Base-by-base conservation (phyloP, 768 basidiomycete species). In the Amylocystis lapponica region DNA sequence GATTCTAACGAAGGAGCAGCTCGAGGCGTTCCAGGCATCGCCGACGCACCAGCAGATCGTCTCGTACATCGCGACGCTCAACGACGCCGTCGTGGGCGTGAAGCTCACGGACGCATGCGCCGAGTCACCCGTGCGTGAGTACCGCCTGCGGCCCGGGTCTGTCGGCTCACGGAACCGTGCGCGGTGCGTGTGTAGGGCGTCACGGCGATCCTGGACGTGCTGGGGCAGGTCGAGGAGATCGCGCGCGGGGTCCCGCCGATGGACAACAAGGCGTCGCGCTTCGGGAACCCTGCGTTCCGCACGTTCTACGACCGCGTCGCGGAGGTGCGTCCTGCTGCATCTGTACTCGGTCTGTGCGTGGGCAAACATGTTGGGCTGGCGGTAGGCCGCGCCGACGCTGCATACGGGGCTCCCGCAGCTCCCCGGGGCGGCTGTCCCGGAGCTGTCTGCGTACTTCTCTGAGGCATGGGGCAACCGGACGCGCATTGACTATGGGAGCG, bases 401-500 rank as follows among this genome's bases (percentile, higher is more conserved):
- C 92, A 93, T 51, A 63, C 62, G 19, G 55, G 57, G 0, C 63
- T 92, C 8, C 76, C 81, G 0, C 69, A 70, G 5, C 60, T 93
- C 2, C 77, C 83, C 0, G 36, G 55, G 2, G 78, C 77, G 3
- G 74, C 81, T 1, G 71, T 79, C 3, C 57, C 68, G 4, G 95
- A 97, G 58, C 63, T 96, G 3, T 76, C 81, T 2, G 72, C 69
- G 0, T 99, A 98, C 60, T 86, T 98, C 56, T 66, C 71, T 27
- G 89, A 94, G 58, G 66, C 83, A 13, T 98, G 94, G 94, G 96
- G 96, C 1, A 96, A 87, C 61, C 70, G 86, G 22, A 78, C 84
- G 36, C 72, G 96, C 8, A 92, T 99, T 41, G 96, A 99, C 64
- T 99, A 99, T 64, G 96, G 96, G n/a, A 96, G 93, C 55, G 96